These are phyloP conservation scores for Heracleum sosnowskyi DNA, from an alignment of 129 eudicot species.

Conservation along the genomic window DNA sequence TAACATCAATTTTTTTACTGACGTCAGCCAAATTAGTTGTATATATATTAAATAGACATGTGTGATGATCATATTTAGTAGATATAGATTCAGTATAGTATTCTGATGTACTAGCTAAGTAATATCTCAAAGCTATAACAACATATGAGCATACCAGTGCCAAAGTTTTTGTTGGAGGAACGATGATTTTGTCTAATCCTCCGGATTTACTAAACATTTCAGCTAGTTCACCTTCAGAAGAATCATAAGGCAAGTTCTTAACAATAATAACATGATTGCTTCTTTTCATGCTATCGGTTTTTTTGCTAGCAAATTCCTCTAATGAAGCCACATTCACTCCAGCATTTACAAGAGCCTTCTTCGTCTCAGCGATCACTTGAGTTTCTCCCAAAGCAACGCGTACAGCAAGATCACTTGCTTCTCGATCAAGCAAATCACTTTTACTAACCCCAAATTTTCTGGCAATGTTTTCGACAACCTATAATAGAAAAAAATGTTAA, in stretches of 20 bases:
- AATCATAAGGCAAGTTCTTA: conserved; percentile 78
- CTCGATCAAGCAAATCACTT: conserved; percentile 68
- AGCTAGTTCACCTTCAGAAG: conserved; percentile 78
- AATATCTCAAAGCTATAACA: neutral
- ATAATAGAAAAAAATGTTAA: neutral
- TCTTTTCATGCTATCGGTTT: conserved; percentile 53
- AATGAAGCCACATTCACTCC: conserved; percentile 74
- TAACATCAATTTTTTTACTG: neutral
- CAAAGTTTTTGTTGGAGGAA: conserved; percentile 79
- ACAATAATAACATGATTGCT: conserved; percentile 82
- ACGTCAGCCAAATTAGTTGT: neutral
- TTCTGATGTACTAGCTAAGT: neutral
- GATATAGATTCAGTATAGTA: neutral
- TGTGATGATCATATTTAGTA: neutral
- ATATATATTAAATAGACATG: neutral
- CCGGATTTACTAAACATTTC: conserved; percentile 80
- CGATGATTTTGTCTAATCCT: conserved; percentile 69
- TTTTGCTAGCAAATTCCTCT: conserved; percentile 61
- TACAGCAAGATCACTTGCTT: conserved; percentile 68
- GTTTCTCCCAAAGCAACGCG: conserved; percentile 80
- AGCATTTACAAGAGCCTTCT: conserved; percentile 76
- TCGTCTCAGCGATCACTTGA: conserved; percentile 76
- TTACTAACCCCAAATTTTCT: conserved; percentile 76
- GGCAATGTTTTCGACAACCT: conserved; percentile 86
- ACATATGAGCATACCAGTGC: conserved; percentile 57